Base-by-base conservation (phyloP, 1,284 basidiomycete genomes). In the Trichosporon sp. region DNA sequence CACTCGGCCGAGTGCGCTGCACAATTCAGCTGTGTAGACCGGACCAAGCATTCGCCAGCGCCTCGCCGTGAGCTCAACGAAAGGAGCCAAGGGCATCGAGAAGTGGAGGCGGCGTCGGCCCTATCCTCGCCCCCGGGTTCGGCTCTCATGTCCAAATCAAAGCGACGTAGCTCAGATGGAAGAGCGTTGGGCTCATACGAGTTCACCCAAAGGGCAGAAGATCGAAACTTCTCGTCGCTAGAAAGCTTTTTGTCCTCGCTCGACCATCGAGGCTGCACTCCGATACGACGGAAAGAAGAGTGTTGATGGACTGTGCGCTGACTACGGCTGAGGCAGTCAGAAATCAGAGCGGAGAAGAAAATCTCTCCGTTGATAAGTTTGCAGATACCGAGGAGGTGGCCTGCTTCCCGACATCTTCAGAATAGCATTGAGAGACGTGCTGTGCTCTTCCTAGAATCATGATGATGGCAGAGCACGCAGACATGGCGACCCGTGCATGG, bases 211-310 rank as follows among this genome's bases (percentile, higher is more conserved):
- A 63, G 59, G 59, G 59, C 59, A 63, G 59, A 63, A 63, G 59
- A 63, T 63, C 59, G 59, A 63, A 63, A 63, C 59, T 63, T 63
- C 59, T 63, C 59, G 59, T 63, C 59, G 59, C 59, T 63, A 63
- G 31, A 12, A 63, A 63, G 5, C 59, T 63, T 63, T 63, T 63
- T 63, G 59, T 31, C 2, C 56, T 31, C 56, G 3, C 1, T 61
- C 12, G 10, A 11, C 11, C 38, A 10, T 59, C 21, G 8, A 1
- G 7, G n/a, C 51, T 11, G 31, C 6, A 16, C 56, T 35, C 26
- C 32, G 51, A 31, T 35, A 31, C 31, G 3, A 7, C 11, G 3
- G 56, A 14, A 10, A 19, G 16, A 21, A 10, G 51, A 54, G 51
- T 19, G 51, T 21, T 26, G 51, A 16, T 31, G 54, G 4, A 31